Evolutionary conservation across 2,329 filamentous ascomycete genomes (phyloP).

Genomic region (Rhynchosporium agropyri): DNA sequence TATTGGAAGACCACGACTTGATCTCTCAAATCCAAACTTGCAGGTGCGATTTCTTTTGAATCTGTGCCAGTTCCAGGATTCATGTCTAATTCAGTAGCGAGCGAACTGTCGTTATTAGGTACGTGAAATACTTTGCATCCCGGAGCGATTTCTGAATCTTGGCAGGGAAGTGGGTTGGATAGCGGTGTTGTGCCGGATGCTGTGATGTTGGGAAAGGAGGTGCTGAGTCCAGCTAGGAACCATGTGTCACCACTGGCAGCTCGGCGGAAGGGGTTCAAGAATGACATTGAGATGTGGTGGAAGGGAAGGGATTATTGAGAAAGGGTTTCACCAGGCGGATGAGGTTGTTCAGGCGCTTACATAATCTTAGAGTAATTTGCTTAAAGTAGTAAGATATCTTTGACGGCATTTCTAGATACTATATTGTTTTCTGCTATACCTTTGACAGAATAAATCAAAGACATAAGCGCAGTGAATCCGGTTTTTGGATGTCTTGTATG

Average conservation of each 20-base stretch:
- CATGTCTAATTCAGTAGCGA: constrained; percentile 41
- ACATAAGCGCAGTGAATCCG: too few species aligned
- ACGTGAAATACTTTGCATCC: constrained; percentile 63
- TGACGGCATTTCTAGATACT: too few species aligned
- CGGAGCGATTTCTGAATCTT: constrained; percentile 45
- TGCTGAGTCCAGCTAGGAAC: constrained; percentile 19
- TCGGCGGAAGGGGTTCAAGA: not conserved
- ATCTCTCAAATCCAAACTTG: constrained; percentile 48
- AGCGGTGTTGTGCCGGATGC: constrained; percentile 13
- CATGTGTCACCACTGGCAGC: constrained; percentile 30
- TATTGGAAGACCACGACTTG: constrained; percentile 69
- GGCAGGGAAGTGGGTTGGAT: constrained; percentile 40
- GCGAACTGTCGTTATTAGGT: constrained; percentile 46
- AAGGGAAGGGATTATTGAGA: not conserved
- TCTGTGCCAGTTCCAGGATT: constrained; percentile 41
- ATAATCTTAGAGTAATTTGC: not conserved
- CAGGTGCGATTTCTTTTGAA: constrained; percentile 29
- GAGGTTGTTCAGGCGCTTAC: not conserved
- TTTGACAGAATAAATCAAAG: too few species aligned
- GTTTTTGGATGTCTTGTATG: too few species aligned
- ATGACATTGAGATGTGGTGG: constrained; percentile 8
- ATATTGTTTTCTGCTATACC: too few species aligned
- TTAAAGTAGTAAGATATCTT: too few species aligned
- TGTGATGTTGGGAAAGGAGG: constrained; percentile 25
- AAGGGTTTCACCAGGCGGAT: not conserved